Percentiles rank a stretch among this genome's conserved stretches.
Conservation (phyloP, 768 basidiomycete genomes). For the Tricholoma terreum region DNA sequence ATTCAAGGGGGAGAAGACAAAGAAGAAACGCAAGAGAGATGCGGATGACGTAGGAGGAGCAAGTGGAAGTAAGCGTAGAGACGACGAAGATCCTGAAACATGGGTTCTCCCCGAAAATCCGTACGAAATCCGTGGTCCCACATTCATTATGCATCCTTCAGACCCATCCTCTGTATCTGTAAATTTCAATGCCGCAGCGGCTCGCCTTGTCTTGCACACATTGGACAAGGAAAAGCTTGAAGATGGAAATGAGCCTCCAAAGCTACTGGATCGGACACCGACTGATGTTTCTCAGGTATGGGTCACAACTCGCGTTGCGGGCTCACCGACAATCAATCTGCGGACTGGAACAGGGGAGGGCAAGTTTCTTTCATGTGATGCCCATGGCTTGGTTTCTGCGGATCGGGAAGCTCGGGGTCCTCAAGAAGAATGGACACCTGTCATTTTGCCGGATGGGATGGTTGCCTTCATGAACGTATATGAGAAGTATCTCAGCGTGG, state of each 20-base stretch:
- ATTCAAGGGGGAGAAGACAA: constrained; percentile 85
- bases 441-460: constrained; percentile 80
- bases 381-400: constrained; percentile 78
- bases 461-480: constrained; percentile 86
- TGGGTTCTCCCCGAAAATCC: constrained; percentile 77
- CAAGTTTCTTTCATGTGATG: constrained; percentile 87
- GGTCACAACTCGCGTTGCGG: constrained; percentile 85
- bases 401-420: constrained; percentile 88
- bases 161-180: constrained; percentile 75
- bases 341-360: constrained; percentile 86
- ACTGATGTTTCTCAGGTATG: constrained; percentile 87
- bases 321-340: constrained; percentile 80
- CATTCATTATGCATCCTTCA: constrained; percentile 80
- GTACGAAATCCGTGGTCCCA: constrained; percentile 81
- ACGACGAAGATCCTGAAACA: constrained; percentile 65
- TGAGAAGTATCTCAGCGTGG: constrained; percentile 82
- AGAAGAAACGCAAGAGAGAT: constrained; percentile 78
- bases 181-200: constrained; percentile 75
- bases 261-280: constrained; percentile 65
- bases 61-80: constrained; percentile 45
- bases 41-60: constrained; percentile 45
- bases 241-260: constrained; percentile 39
- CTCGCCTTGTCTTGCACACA: constrained; percentile 61
- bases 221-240: constrained; percentile 59
- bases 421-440: constrained; percentile 92